phyloP scores from a whole-genome alignment of 1,139 yeast species.

The Nakaseomyces sp. region DNA sequence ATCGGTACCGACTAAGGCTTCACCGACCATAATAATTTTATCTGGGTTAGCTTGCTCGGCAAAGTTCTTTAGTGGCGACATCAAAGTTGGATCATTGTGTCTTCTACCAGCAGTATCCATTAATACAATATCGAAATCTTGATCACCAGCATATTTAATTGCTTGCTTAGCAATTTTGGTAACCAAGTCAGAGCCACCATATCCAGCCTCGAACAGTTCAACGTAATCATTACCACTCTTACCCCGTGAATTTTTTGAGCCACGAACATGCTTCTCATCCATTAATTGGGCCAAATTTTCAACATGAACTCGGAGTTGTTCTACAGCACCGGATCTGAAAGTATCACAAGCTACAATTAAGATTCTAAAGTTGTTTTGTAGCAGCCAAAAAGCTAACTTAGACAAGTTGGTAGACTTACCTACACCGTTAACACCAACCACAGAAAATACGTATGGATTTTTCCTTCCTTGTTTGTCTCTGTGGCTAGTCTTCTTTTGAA shows the following conservation, averaged over 20 bases:
- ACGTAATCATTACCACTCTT: slow-evolving; percentile 44
- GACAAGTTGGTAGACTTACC: slow-evolving; percentile 95
- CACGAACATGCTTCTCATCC: slow-evolving; percentile 33
- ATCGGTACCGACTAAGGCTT: slow-evolving; percentile 94
- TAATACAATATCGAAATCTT: slow-evolving; percentile 72
- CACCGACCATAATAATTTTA: slow-evolving; percentile 97
- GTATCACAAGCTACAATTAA: slow-evolving; percentile 96
- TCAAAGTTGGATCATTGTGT: slow-evolving; percentile 86
- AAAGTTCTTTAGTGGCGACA: slow-evolving; percentile 93
- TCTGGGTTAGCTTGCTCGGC: slow-evolving; percentile 95
- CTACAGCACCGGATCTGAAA: slow-evolving; percentile 96
- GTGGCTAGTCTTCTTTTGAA: slow-evolving; percentile 41
- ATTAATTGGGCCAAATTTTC: slow-evolving; percentile 63
- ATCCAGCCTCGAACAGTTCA: slow-evolving; percentile 87
- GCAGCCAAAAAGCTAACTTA: slow-evolving; percentile 88
- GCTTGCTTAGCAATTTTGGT: slow-evolving; percentile 95
- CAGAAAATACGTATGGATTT: slow-evolving; percentile 88
- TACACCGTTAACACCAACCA: slow-evolving; percentile 96
- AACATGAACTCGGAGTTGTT: slow-evolving; percentile 90
- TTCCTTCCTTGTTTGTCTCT: slow-evolving; percentile 26
- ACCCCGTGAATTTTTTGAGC: slow-evolving; percentile 29
- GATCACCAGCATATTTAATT: slow-evolving; percentile 59
- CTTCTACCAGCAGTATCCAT: slow-evolving; percentile 98
- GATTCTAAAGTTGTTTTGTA: slow-evolving; percentile 81
- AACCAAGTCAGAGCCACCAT: slow-evolving; percentile 89